Evolutionary conservation across 2,329 filamentous ascomycete genomes (phyloP).

Genomic region (Pyrenochaeta sp.): DNA sequence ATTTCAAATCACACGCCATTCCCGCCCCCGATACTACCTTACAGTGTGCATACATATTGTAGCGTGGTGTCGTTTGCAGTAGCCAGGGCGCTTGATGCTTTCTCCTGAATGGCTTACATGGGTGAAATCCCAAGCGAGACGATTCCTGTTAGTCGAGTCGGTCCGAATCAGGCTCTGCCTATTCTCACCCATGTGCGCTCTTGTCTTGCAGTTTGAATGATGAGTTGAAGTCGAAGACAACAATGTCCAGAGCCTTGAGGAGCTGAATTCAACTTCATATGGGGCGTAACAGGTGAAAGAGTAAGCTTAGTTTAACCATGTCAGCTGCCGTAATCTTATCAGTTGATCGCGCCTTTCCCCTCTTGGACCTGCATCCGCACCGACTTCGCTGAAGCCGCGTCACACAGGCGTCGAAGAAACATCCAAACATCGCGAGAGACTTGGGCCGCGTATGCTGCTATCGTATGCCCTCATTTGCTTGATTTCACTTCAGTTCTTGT

Average conservation of each 20-base stretch:
- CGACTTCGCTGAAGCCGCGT: conserved; percentile 8
- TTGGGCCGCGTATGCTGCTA: conserved; percentile 15
- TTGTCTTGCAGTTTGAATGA: too few species aligned
- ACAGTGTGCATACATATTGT: conserved; percentile 6
- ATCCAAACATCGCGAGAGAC: conserved; percentile 10
- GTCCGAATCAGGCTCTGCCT: conserved; percentile 2
- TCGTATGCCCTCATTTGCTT: conserved; percentile 1
- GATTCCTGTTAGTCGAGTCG: conserved; percentile 8
- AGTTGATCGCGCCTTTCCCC: conserved; percentile 1
- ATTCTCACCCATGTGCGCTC: not conserved
- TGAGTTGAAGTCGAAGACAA: too few species aligned
- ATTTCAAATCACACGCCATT: conserved; percentile 7
- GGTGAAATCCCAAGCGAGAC: conserved; percentile 7
- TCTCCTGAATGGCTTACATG: conserved; percentile 18
- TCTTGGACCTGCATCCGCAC: conserved; percentile 2
- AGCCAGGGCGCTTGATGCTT: conserved; percentile 16
- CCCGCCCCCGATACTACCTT: conserved; percentile 11
- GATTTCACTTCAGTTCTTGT: not conserved
- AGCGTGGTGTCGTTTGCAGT: conserved; percentile 9
- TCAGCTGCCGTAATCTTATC: conserved; percentile 3
- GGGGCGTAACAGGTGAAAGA: too few species aligned
- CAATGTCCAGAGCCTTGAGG: too few species aligned
- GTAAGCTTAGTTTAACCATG: too few species aligned
- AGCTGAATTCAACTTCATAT: too few species aligned
- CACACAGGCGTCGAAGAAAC: conserved; percentile 1